phyloP scores from a whole-genome alignment of 176 grass and related monocot species.

The Oryza glaberrima region DNA sequence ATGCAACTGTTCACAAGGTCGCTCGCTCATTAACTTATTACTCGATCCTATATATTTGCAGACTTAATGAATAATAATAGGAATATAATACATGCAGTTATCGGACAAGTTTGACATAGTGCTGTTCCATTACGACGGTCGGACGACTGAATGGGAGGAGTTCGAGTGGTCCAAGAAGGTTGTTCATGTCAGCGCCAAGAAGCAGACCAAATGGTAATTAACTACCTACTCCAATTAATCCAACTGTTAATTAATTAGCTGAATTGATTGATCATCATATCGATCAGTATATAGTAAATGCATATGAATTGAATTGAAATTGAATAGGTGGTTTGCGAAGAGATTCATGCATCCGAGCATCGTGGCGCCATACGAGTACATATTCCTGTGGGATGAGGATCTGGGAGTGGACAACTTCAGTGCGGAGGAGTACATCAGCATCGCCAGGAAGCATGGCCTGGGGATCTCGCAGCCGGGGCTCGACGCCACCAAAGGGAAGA shows the following conservation, averaged over 20 bases:
- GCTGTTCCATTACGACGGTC: slow-evolving; percentile 51
- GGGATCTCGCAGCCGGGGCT: slow-evolving; percentile 50
- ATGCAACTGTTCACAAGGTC: slow-evolving; percentile 39
- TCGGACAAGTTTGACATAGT: slow-evolving; percentile 1
- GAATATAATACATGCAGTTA: slow-evolving; percentile 18
- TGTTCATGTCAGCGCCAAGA: slow-evolving; percentile 43
- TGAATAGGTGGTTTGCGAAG: slow-evolving; percentile 56
- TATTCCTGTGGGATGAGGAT: slow-evolving; percentile 63
- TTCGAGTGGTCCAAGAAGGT: slow-evolving; percentile 53
- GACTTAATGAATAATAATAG: too few species aligned
- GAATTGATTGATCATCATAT: too few species aligned
- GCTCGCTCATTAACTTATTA: too few species aligned
- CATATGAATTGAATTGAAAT: background rate
- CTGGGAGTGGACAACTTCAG: slow-evolving; percentile 27
- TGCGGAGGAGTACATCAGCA: slow-evolving; percentile 29
- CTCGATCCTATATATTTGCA: too few species aligned
- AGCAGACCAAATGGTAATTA: slow-evolving; percentile 46
- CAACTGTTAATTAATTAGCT: too few species aligned
- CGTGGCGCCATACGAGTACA: slow-evolving; percentile 45
- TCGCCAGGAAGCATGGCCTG: slow-evolving; percentile 17
- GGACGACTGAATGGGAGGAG: slow-evolving; percentile 39
- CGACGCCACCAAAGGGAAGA: background rate
- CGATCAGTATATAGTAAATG: too few species aligned
- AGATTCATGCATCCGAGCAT: slow-evolving; percentile 53
- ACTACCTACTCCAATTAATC: too few species aligned